A percentile compares a stretch with the other conserved stretches of the same genome.
phyloP scores from a whole-genome alignment of 2,329 filamentous ascomycete species.

The Colletotrichum sp. region DNA sequence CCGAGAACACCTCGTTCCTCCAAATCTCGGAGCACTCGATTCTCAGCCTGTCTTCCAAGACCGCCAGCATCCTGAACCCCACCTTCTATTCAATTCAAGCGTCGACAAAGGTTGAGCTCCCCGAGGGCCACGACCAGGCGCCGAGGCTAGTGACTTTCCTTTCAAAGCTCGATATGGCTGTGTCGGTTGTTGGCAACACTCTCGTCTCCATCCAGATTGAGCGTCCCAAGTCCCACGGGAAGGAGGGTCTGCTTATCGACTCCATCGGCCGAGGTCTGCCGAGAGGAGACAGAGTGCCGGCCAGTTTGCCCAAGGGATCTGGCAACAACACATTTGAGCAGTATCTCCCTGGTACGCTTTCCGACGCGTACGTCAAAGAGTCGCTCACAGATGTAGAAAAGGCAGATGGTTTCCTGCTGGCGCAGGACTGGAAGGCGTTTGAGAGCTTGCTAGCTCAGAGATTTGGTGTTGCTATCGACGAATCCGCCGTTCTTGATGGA shows the following conservation, averaged over 20 bases:
- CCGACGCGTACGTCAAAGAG: constrained; percentile 52
- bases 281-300: constrained; percentile 10
- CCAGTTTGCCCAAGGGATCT: constrained; percentile 4
- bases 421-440: constrained; percentile 51
- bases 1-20: constrained; percentile 64
- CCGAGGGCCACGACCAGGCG: constrained; percentile 33
- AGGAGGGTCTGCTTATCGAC: constrained; percentile 72
- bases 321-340: constrained; percentile 20
- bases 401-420: constrained; percentile 53
- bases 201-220: constrained; percentile 75
- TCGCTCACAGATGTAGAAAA: constrained; percentile 47
- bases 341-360: constrained; percentile 55
- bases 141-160: constrained; percentile 63
- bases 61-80: constrained; percentile 70
- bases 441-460: constrained; percentile 55
- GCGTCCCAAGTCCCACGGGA: constrained; percentile 59
- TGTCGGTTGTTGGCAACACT: constrained; percentile 67
- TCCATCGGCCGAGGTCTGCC: constrained; percentile 69
- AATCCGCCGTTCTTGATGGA: constrained; percentile 24
- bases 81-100: constrained; percentile 68
- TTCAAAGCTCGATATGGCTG: constrained; percentile 67
- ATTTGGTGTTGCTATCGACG: constrained; percentile 35
- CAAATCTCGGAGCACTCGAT: constrained; percentile 71
- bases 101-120: constrained; percentile 48
- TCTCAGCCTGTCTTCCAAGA: constrained; percentile 61